These are phyloP conservation scores for Limonium bicolor DNA, from an alignment of 148 eudicot species.

Conservation along the genomic window DNA sequence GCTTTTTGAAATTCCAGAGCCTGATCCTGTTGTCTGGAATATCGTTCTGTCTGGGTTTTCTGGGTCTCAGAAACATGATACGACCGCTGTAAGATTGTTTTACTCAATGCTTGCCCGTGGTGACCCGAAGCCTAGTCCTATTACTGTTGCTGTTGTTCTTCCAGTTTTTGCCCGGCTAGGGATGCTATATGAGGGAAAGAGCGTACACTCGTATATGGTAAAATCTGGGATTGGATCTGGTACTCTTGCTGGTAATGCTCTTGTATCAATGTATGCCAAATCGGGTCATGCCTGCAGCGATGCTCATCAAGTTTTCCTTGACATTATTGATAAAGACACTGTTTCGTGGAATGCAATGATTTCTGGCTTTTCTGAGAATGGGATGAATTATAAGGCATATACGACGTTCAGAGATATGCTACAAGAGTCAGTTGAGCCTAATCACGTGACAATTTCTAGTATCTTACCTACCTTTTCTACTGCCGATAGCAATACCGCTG, in stretches of 20 bases:
- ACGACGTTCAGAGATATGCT: slow-evolving; percentile 35
- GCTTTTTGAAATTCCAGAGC: slow-evolving; percentile 16
- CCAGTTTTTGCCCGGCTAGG: slow-evolving; percentile 43
- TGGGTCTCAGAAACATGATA: slow-evolving; percentile 30
- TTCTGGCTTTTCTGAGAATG: slow-evolving; percentile 48
- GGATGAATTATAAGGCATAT: slow-evolving; percentile 30
- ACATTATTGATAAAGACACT: slow-evolving; percentile 41
- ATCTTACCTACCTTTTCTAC: slow-evolving; percentile 39
- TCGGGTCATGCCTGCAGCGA: slow-evolving; percentile 23
- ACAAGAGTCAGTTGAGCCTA: slow-evolving; percentile 24
- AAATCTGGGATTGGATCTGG: slow-evolving; percentile 37
- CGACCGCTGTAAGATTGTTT: slow-evolving; percentile 32
- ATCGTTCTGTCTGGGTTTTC: slow-evolving; percentile 57
- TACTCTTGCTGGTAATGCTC: slow-evolving; percentile 61
- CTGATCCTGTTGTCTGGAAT: slow-evolving; percentile 53
- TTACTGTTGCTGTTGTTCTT: slow-evolving; percentile 49
- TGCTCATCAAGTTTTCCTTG: slow-evolving; percentile 33
- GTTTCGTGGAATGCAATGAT: slow-evolving; percentile 67
- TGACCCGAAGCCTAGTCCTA: slow-evolving; percentile 19
- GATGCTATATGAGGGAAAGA: slow-evolving; percentile 16
- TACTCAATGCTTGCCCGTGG: slow-evolving; percentile 18
- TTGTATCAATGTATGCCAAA: slow-evolving; percentile 69
- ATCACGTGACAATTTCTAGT: slow-evolving; percentile 51
- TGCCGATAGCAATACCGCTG: slow-evolving; percentile 17
- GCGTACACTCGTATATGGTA: slow-evolving; percentile 38